phyloP scores from a whole-genome alignment of 1,284 basidiomycete genomes.

The Papiliotrema laurentii region DNA sequence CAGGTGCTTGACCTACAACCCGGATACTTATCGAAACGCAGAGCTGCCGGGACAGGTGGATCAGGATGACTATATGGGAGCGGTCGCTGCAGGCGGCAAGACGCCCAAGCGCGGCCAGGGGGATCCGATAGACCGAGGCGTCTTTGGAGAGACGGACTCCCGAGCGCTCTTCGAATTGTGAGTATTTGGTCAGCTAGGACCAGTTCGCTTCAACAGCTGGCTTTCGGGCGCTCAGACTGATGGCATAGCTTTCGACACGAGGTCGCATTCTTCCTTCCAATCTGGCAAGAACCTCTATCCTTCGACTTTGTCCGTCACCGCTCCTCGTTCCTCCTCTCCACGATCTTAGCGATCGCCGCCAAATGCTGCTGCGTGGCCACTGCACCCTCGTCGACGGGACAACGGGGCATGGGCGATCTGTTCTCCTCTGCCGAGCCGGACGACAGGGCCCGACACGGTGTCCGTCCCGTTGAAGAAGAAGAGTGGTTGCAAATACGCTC shows the following conservation, averaged over 20 bases:
- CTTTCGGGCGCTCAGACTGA: neutral
- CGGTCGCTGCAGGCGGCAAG: slow-evolving; percentile 2
- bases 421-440: neutral
- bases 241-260: slow-evolving; percentile 12
- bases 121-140: slow-evolving; percentile 18
- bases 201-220: too few relatives aligned
- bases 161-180: slow-evolving; percentile 16
- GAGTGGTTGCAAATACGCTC: slow-evolving; percentile 15
- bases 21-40: slow-evolving; percentile 17
- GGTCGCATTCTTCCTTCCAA: slow-evolving; percentile 18
- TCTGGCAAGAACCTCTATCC: slow-evolving; percentile 16
- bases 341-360: slow-evolving; percentile 17
- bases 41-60: slow-evolving; percentile 10
- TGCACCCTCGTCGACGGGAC: neutral
- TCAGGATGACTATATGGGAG: neutral
- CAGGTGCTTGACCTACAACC: slow-evolving; percentile 16
- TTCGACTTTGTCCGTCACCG: slow-evolving; percentile 17
- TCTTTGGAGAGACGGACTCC: slow-evolving; percentile 12
- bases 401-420: neutral
- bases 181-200: neutral
- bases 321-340: slow-evolving; percentile 17
- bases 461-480: slow-evolving; percentile 9
- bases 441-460: neutral
- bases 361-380: slow-evolving; percentile 13
- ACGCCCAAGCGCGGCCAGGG: slow-evolving; percentile 13